Conservation (phyloP, 225 moss, liverwort and hornwort genomes). For the Takakia lepidozioides region DNA sequence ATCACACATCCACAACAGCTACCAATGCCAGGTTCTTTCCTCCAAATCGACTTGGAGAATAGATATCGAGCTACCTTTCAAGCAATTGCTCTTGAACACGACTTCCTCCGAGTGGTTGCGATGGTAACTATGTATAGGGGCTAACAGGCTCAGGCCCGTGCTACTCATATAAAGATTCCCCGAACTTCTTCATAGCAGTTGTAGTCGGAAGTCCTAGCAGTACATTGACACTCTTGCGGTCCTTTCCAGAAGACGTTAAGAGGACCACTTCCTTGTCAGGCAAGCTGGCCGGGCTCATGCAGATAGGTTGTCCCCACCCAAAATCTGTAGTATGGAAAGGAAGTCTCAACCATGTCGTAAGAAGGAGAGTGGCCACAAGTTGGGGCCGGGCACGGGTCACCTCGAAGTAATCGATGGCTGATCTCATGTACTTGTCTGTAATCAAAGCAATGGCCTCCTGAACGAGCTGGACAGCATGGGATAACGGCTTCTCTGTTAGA, state of each 20-base stretch:
- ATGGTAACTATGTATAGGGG: too few species aligned
- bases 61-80: too few species aligned
- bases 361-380: conserved; percentile 33
- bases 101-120: too few species aligned
- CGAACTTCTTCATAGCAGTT: conserved; percentile 37
- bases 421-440: conserved; percentile 65
- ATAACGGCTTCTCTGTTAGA: conserved; percentile 35
- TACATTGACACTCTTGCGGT: conserved; percentile 46
- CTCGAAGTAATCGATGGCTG: conserved; percentile 66
- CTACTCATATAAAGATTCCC: too few species aligned
- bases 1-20: too few species aligned
- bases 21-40: too few species aligned
- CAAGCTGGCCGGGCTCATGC: conserved; percentile 52
- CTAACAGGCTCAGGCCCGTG: too few species aligned
- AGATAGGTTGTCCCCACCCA: conserved; percentile 69
- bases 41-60: too few species aligned
- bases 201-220: conserved; percentile 43
- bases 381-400: conserved; percentile 50
- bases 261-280: conserved; percentile 66
- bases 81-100: too few species aligned
- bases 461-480: conserved; percentile 60
- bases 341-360: conserved; percentile 67
- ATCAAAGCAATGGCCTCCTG: conserved; percentile 58
- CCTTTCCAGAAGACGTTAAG: conserved; percentile 50
- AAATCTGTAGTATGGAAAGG: conserved; percentile 64